Base-by-base conservation (phyloP, 2,329 filamentous ascomycete species). In the Tolypocladium inflatum region DNA sequence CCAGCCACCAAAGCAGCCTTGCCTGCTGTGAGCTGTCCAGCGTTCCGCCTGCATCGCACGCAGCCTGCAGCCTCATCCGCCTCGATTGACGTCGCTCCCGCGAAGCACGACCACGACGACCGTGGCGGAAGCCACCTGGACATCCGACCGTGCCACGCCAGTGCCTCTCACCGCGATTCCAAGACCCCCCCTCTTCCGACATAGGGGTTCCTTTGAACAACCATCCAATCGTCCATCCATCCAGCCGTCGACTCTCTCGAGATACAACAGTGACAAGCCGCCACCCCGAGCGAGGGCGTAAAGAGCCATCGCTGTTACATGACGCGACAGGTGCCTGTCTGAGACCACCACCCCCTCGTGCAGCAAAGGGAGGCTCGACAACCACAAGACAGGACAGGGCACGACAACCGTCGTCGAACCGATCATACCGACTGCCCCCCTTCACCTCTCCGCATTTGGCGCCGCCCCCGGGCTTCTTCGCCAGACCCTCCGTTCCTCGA, bases 311-410 rank as follows among this genome's bases (percentile, higher is more conserved):
- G 56, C 55, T 55, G 54, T 59, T 58, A 60, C 52, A 59, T 55
- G 58, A 61, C 60, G 58, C 61, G 57, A 60, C 52, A n/a, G 37
- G 5, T 43, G n/a, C 45, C 42, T 54, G 21, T 58, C 56, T 59
- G 58, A 63, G 60, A 61, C 60, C 58, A 48, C 39, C 39, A 39
- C 26, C 11, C 42, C 39, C 52, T 58, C 54, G 54, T 54, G 21
- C 56, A 52, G 50, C 41, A 62, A 62, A 58, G 58, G 56, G 55
- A 59, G 37, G 35, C 54, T 57, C 52, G 23, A 59, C 55, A 54
- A 57, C 50, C 45, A 61, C 54, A 37, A 42, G 42, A 51, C 51
- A 21, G 42, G 54, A 57, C 51, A 37, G 43, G 33, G 23, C 54
- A 57, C 51, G 13, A 39, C 52, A 13, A 55, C 50, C 19, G 50